Percentiles rank a stretch among this genome's conserved stretches.
Conservation (phyloP, 129 eudicot species). For the Centella asiatica region DNA sequence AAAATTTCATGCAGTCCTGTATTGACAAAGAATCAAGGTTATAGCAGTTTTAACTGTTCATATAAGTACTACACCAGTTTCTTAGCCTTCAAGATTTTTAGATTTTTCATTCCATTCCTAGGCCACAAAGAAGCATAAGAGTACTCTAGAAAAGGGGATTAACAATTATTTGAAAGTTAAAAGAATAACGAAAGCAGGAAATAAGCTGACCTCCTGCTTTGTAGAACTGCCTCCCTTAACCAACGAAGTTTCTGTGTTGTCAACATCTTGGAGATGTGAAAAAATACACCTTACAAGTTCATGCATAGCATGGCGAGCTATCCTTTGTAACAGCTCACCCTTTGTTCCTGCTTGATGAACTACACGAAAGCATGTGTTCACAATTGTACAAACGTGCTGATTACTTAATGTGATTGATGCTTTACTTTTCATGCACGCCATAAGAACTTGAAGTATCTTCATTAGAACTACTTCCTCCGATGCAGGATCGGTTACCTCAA, state of each 20-base stretch:
- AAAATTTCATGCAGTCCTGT: no score
- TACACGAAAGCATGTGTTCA: constrained; percentile 74
- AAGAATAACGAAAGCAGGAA: no score
- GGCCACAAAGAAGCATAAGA: no score
- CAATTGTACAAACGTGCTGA: constrained; percentile 89
- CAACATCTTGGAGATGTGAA: constrained; percentile 61
- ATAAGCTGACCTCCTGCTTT: constrained; percentile 41
- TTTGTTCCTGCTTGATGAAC: constrained; percentile 85
- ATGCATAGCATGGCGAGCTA: constrained; percentile 87
- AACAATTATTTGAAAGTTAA: no score
- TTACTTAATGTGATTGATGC: constrained; percentile 71
- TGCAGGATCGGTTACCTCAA: constrained; percentile 92
- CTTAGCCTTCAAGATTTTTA: no score
- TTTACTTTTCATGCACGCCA: constrained; percentile 86
- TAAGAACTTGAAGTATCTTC: constrained; percentile 83
- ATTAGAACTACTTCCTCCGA: constrained; percentile 93
- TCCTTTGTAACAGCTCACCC: constrained; percentile 74
- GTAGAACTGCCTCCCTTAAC: constrained; percentile 27
- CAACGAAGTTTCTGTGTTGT: constrained; percentile 32
- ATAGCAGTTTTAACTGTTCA: no score
- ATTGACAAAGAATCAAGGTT: no score
- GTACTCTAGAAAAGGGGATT: no score
- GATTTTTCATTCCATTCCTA: no score
- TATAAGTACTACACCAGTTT: no score
- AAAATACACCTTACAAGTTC: constrained; percentile 80